These are phyloP conservation scores for Gliomastix tumulicola DNA, from an alignment of 2,329 filamentous ascomycete genomes.

Conservation along the genomic window DNA sequence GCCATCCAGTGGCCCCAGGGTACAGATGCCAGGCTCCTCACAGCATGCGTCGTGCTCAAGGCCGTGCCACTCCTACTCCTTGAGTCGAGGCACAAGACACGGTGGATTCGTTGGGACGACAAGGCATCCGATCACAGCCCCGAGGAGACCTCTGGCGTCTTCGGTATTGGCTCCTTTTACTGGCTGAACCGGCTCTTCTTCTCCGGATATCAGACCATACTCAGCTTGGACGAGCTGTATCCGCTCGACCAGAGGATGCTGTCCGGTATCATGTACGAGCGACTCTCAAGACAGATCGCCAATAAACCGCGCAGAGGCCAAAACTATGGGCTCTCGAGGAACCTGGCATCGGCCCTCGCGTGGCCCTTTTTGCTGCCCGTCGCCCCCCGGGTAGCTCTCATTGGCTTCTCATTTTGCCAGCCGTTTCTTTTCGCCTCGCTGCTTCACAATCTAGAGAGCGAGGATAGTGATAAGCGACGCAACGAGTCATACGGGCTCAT, in stretches of 20 bases:
- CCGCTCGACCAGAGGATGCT: conserved; percentile 22
- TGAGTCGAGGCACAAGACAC: conserved; percentile 28
- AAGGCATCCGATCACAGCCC: conserved; percentile 25
- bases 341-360: conserved; percentile 16
- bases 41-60: conserved; percentile 25
- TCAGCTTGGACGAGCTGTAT: conserved; percentile 24
- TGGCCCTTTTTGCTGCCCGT: conserved; percentile 25
- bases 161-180: conserved; percentile 19
- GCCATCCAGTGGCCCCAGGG: conserved; percentile 5
- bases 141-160: conserved; percentile 24
- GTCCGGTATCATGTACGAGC: conserved; percentile 1
- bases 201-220: conserved; percentile 23
- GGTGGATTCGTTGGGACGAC: conserved; percentile 28
- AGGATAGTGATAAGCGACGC: conserved; percentile 7
- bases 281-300: no score
- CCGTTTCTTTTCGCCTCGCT: conserved; percentile 33
- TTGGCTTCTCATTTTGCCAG: conserved; percentile 33
- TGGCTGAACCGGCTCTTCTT: conserved; percentile 28
- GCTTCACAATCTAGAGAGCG: conserved; percentile 20
- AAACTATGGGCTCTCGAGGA: conserved; percentile 18
- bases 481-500: conserved; percentile 33
- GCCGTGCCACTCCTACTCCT: conserved; percentile 21
- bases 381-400: conserved; percentile 24
- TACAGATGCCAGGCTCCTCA: conserved; percentile 22
- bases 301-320: conserved; percentile 8